These are phyloP conservation scores for Isatis tinctoria DNA, from an alignment of 345 rosid genomes.

Conservation along the genomic window DNA sequence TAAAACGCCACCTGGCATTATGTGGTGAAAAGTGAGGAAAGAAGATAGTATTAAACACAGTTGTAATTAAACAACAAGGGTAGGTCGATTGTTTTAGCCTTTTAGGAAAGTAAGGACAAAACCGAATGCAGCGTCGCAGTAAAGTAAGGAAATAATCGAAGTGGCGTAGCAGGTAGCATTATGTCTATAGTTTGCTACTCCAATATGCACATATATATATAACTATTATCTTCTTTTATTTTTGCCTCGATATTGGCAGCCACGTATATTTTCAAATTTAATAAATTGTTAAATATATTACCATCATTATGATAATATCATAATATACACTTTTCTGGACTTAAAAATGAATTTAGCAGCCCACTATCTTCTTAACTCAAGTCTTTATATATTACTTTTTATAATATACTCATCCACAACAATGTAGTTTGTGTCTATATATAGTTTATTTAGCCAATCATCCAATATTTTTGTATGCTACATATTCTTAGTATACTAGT, in stretches of 20 bases:
- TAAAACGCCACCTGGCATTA: too few species aligned
- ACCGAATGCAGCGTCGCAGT: background rate
- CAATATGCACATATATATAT: background rate
- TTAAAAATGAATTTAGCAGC: background rate
- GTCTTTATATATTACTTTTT: background rate
- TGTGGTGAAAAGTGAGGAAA: too few species aligned
- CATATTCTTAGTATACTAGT: background rate
- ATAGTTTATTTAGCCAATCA: background rate
- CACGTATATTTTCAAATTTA: background rate
- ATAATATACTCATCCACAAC: background rate
- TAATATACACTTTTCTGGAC: background rate
- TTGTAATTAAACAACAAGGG: background rate
- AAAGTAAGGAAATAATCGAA: constrained; percentile 2
- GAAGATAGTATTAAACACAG: background rate
- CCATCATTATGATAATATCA: background rate
- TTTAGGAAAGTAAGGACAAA: background rate
- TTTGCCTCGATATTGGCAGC: background rate
- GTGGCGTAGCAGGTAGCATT: constrained; percentile 19
- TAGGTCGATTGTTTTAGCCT: background rate
- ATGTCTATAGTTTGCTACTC: background rate
- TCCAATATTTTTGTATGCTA: background rate
- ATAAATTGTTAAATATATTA: background rate
- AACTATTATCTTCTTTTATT: background rate
- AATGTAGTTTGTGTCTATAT: background rate
- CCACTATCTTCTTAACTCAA: background rate